phyloP scores from a whole-genome alignment of 345 rosid genomes.

The Microthlaspi erraticum region DNA sequence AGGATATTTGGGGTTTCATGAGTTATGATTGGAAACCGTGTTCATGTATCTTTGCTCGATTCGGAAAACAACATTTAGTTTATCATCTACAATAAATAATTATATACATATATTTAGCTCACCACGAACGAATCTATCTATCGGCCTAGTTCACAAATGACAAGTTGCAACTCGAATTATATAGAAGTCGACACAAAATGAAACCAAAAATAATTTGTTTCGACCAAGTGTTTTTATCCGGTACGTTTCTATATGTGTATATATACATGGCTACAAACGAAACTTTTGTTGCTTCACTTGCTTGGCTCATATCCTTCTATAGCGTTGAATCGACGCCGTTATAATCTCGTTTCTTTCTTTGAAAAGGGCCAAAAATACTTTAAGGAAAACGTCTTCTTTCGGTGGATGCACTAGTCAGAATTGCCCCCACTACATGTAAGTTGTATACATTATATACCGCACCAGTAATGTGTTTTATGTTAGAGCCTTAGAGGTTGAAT shows the following conservation, averaged over 20 bases:
- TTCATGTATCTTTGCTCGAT: not conserved
- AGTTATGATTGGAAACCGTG: not conserved
- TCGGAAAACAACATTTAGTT: not conserved
- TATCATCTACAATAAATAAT: not conserved
- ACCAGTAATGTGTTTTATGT: no score
- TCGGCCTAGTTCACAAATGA: slow-evolving; percentile 16
- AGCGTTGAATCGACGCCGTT: slow-evolving; percentile 33
- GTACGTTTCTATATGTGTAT: not conserved
- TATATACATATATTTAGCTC: not conserved
- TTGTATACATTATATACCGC: not conserved
- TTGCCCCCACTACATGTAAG: slow-evolving; percentile 30
- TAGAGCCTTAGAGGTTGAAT: no score
- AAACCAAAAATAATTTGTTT: not conserved
- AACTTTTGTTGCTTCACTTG: slow-evolving; percentile 9
- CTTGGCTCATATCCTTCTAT: slow-evolving; percentile 26
- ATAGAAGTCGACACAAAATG: not conserved
- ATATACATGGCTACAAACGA: slow-evolving; percentile 31
- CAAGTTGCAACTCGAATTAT: not conserved
- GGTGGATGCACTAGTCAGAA: slow-evolving; percentile 33
- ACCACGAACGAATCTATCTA: not conserved
- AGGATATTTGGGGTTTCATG: not conserved
- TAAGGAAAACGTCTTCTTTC: slow-evolving; percentile 28
- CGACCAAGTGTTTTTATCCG: not conserved
- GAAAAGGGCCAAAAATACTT: slow-evolving; percentile 28
- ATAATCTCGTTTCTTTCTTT: slow-evolving; percentile 26